Base-by-base conservation (phyloP, 352 stramenopile genomes). In the Globisporangium megalacanthum region DNA sequence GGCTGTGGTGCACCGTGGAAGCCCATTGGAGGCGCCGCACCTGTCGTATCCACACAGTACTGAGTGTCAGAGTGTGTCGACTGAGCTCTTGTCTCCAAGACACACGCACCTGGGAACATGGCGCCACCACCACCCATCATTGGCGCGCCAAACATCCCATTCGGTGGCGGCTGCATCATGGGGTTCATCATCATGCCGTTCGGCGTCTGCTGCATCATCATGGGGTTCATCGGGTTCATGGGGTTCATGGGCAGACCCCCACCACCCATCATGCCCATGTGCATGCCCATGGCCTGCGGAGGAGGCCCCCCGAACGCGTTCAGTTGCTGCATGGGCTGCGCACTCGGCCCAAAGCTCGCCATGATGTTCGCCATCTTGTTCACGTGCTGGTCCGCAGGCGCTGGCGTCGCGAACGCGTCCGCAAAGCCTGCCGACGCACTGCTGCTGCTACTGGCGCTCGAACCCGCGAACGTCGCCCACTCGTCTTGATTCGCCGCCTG, bases 291-390 rank as follows among this genome's bases (percentile, higher is more conserved):
- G 36, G 68, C 68, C 54, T 83, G 75, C 14, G 49, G 39, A 4
- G 39, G 45, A 1, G 46, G 25, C 25, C 25, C 31, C 4, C 49
- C 49, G 14, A 63, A 63, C 25, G 57, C 44, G 45, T 63, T 63
- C 57, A 46, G 42, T 33, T 78, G 74, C 66, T 51, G 59, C 55
- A 50, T 72, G 42, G 55, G 56, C 0, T 65, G 54, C 1, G 65
- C 39, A 8, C 25, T 52, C 11, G 67, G 56, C 1, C 69, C 84
- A 47, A 94, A 94, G 64, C 75, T 94, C 13, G 84, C 82, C 84
- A 94, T 94, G 66, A 94, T 94, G 66, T 83, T 92, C 49, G 82
- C 82, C 74, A 92, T 87, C 47, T 87, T 84, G 68, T 87, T 89
- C 47, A 72, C 63, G 55, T 85, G 78, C 56, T 87, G 77, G 53